Conservation (phyloP, 2,329 filamentous ascomycete genomes). For the Sporothrix brasiliensis region DNA sequence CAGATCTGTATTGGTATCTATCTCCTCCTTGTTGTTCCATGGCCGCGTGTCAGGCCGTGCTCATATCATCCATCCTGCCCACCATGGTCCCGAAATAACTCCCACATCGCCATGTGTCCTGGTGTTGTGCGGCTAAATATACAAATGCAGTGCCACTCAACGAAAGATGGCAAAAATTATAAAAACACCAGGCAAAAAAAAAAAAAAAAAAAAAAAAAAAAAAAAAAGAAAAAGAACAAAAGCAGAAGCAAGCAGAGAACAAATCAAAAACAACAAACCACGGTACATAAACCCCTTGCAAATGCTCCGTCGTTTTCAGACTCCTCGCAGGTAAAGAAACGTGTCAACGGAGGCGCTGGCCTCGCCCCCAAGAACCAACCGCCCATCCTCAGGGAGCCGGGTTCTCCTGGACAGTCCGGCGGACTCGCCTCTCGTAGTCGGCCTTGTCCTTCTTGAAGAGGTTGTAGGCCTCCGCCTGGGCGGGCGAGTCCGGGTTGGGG, state of each 20-base stretch:
- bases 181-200: neutral
- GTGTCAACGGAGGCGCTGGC: too few relatives aligned
- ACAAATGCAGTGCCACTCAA: neutral
- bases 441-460: conserved; percentile 86
- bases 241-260: neutral
- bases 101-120: conserved; percentile 28
- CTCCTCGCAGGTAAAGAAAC: neutral
- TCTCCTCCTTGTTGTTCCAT: neutral
- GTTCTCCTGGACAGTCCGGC: conserved; percentile 85
- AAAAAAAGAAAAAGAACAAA: neutral
- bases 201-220: neutral
- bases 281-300: neutral
- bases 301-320: too few relatives aligned
- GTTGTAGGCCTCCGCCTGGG: conserved; percentile 96
- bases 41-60: neutral
- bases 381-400: conserved; percentile 64
- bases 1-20: conserved; percentile 27
- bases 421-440: conserved; percentile 88
- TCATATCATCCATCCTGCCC: neutral
- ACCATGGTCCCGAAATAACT: conserved; percentile 12
- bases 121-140: conserved; percentile 22
- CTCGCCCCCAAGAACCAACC: neutral
- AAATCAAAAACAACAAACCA: neutral
- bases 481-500: conserved; percentile 94
- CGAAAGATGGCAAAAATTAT: neutral